Evolutionary conservation across 2,329 filamentous ascomycete species (phyloP), one percentile per base, ranked within the genome.

Genomic region (Trichophaea hybrida): DNA sequence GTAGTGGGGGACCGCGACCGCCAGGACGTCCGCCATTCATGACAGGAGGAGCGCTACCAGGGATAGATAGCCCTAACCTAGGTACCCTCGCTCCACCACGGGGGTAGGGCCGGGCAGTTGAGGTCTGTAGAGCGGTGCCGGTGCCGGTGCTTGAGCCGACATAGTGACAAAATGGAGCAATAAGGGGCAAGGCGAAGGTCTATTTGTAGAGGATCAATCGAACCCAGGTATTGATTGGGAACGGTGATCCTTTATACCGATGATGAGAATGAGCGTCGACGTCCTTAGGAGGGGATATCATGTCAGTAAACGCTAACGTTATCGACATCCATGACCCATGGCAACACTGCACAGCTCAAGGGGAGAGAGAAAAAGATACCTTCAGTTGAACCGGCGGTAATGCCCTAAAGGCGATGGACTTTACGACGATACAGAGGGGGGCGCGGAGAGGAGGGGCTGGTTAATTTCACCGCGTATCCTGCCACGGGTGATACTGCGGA

Each of bases 1-100:
- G 55, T 49, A 67, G 66, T 48, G 67, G 67, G 35, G 66, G 67
- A n/a, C 64, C 65, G 59, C 64, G 66, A 57, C 12, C 56, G 57
- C 10, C 61, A 55, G 15, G 61, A 62, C 57, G 24, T 4, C 24
- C 34, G 31, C 50, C 50, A 37, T 32, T 48, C 31, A 59, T 55
- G n/a, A 60, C 49, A n/a, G 57, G 5, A 15, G 37, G 37, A 10
- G 34, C 35, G n/a, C 40, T 52, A 33, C 38, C 40, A 24, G 65
- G 65, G 31, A 67, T 67, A 5, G 65, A 65, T n/a, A 67, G 53
- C 13, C 64, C 65, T n/a, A 67, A 59, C 56, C 60, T 64, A 57
- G 53, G 65, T 62, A 35, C 62, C 52, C 44, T n/a, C 17, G 35
- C 35, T 10, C 53, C 37, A 10, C 53, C 53, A 32, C 40, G 53